phyloP scores from a whole-genome alignment of 2,329 filamentous ascomycete genomes.

The Botrytis galanthina region DNA sequence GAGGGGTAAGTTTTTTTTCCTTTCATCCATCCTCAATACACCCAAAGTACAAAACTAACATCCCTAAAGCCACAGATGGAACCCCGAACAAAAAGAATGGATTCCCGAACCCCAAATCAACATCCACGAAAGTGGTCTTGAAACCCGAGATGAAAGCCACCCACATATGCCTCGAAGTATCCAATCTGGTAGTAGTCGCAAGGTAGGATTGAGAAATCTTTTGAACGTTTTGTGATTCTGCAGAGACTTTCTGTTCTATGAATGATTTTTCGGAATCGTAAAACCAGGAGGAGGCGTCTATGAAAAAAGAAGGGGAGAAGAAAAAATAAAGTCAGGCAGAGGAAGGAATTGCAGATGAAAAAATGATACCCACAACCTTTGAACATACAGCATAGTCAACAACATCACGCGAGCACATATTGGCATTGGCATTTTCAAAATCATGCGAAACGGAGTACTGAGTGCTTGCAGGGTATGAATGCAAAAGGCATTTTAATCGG shows the following conservation, averaged over 20 bases:
- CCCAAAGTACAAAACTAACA: slow-evolving; percentile 17
- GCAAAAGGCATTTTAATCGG: background rate
- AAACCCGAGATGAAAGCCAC: background rate
- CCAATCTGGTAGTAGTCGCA: slow-evolving; percentile 23
- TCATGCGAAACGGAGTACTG: background rate
- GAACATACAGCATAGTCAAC: background rate
- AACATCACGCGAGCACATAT: background rate
- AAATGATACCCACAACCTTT: background rate
- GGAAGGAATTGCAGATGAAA: background rate
- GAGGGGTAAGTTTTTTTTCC: slow-evolving; percentile 51
- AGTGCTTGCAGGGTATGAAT: background rate
- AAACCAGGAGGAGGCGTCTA: background rate
- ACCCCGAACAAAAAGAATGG: slow-evolving; percentile 58
- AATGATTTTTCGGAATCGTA: background rate
- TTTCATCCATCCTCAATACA: background rate
- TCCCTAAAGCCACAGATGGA: slow-evolving; percentile 56
- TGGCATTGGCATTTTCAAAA: background rate
- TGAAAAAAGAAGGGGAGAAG: background rate
- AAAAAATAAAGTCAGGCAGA: background rate
- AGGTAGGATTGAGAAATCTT: slow-evolving; percentile 28
- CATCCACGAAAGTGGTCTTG: background rate
- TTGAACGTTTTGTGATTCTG: slow-evolving; percentile 25
- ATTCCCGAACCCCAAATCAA: slow-evolving; percentile 18
- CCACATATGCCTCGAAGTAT: slow-evolving; percentile 32
- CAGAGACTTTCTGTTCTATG: background rate